Base-by-base conservation (phyloP, 108 stramenopile species). In the Cyclotella cryptica region DNA sequence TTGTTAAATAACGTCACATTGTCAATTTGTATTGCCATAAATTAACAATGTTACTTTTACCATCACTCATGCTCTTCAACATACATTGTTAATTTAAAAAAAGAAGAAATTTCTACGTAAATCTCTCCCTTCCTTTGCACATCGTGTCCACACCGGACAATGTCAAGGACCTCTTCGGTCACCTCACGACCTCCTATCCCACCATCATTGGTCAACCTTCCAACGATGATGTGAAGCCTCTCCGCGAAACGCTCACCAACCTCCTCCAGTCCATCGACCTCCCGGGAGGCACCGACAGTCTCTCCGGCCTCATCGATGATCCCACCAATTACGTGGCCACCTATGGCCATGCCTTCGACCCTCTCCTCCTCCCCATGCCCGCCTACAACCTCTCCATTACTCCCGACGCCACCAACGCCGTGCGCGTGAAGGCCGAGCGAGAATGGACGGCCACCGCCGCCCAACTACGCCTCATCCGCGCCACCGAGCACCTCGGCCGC, bases 231-330 rank as follows among this genome's bases (percentile, higher is more conserved):
- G 22, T 55, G 4, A 55, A 55, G 22, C n/a, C 5, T 49, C 47
- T 49, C n/a, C 47, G 47, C 47, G 9, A 49, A n/a, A 49, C 9
- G 18, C 47, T 49, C 47, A 49, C 47, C 18, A 49, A 49, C 47
- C n/a, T 55, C 22, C 55, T 55, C 22, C 55, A 24, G 24, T 55
- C 55, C 55, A 55, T 55, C 55, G 21, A 55, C 55, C 1, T 55
- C 22, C 22, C 22, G 4, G 21, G 55, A 1, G 55, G 55, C 55
- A 22, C 22, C 55, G n/a, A 24, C 55, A 26, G 11, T 21, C 55
- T 55, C n/a, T 55, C 55, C 22, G 55, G 55, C n/a, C 22, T 55
- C 22, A 24, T 55, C 55, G 8, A 55, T 26, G 55, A 55, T 3
- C 22, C 7, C n/a, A 8, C 55, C 2, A 21, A 55, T 21, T 55